Percentiles rank a stretch among this genome's conserved stretches.
phyloP scores from a whole-genome alignment of 768 basidiomycete genomes.

The Serendipita indica region DNA sequence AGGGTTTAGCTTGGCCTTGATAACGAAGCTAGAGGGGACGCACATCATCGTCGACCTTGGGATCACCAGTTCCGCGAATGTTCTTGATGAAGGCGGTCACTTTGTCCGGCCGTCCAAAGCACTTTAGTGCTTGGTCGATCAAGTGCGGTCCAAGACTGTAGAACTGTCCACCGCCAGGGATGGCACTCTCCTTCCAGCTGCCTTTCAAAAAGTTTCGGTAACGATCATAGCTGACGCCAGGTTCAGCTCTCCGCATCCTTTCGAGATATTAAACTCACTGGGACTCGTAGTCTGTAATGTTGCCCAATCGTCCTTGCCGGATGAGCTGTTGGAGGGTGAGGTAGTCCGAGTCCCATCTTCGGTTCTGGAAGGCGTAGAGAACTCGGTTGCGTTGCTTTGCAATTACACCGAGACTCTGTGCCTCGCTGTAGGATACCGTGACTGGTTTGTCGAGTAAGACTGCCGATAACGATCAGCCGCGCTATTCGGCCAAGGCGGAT shows the following conservation, averaged over 20 bases:
- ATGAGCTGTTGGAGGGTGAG: slow-evolving; percentile 48
- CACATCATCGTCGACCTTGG: slow-evolving; percentile 53
- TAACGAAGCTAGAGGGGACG: slow-evolving; percentile 21
- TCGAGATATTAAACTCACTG: background rate
- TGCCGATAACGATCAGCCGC: slow-evolving; percentile 17
- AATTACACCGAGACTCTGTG: slow-evolving; percentile 42
- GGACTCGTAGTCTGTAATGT: slow-evolving; percentile 3
- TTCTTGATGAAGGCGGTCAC: slow-evolving; percentile 61
- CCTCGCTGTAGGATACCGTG: slow-evolving; percentile 43
- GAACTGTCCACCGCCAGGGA: slow-evolving; percentile 48
- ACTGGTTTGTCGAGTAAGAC: slow-evolving; percentile 75
- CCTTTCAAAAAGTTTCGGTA: slow-evolving; percentile 50
- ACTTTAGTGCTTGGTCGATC: slow-evolving; percentile 57
- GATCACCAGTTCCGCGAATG: slow-evolving; percentile 44
- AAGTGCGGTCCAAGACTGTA: slow-evolving; percentile 74
- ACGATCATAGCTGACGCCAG: slow-evolving; percentile 48
- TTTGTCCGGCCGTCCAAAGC: slow-evolving; percentile 60
- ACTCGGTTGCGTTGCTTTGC: slow-evolving; percentile 48
- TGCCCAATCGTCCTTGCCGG: background rate
- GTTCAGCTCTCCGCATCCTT: background rate
- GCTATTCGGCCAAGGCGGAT: background rate
- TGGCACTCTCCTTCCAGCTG: slow-evolving; percentile 64
- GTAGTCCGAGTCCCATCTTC: slow-evolving; percentile 70
- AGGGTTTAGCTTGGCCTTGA: too few species aligned
- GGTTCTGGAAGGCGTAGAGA: slow-evolving; percentile 58